Evolutionary conservation across 257 asterid genomes (phyloP), one percentile per base, ranked within the genome.

Genomic region (Nicotiana noctiflora): DNA sequence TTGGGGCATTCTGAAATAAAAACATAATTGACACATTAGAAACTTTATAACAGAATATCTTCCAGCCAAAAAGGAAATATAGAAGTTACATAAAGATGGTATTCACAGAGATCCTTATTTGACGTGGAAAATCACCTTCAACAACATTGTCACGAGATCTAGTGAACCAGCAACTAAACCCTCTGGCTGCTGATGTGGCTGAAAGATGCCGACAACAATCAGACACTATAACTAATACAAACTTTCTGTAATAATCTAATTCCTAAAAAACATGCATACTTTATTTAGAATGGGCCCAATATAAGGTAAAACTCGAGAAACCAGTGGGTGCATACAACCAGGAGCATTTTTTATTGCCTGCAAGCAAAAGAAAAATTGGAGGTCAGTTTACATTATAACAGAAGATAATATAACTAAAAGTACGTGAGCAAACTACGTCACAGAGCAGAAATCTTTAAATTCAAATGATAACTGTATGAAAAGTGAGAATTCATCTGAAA

Each of bases 301-400:
- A 84, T 88, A 95, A 56, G 97, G 98, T 83, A 95, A 86, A 83
- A 92, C 90, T 80, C 98, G 97, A 86, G 95, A 91, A 77, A 89
- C 94, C 85, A 95, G 86, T 66, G 97, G 92, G 82, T 92, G 99
- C 78, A 91, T 85, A 82, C 99, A 95, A 70, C 98, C 97, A 13
- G 99, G 97, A 86, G 97, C 95, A 85, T 87, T 82, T 89, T 94
- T 95, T 68, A 95, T 92, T 64, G 96, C 97, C 99, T 95, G 95
- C 56, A 82, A 61, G 66, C 78, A 61, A 84, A 74, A 83, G 84
- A 57, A 3, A 34, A 46, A 84, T 40, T 19, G 59, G 75, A 53
- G 56, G 64, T 75, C 61, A 77, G 60, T 44, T 37, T 19, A 40
- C 32, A 68, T 68, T 68, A 27, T 40, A 5, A 62, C 18, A 34